phyloP scores from a whole-genome alignment of 257 asterid genomes.

The Cynanchum wilfordii region DNA sequence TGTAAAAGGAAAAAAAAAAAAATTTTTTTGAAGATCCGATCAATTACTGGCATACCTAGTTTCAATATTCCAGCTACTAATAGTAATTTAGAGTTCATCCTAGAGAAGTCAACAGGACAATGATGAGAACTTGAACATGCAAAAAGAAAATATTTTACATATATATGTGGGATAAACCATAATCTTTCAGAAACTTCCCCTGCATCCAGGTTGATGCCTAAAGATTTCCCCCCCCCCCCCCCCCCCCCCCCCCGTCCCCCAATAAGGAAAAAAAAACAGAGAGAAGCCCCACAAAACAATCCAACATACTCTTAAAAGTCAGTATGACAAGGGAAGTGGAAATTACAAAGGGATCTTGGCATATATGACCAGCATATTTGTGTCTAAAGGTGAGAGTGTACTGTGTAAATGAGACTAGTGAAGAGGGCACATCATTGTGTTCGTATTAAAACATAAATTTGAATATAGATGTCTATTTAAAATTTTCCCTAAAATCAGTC shows the following conservation, averaged over 20 bases:
- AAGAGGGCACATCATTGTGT: not conserved
- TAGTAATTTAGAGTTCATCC: not conserved
- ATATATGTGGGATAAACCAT: not conserved
- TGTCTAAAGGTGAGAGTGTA: not conserved
- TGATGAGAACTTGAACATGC: not conserved
- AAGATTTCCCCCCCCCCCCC: not conserved
- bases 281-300: not conserved
- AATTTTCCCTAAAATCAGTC: not conserved
- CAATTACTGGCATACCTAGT: not conserved
- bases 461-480: not conserved
- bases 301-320: not conserved
- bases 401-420: not conserved
- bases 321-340: not conserved
- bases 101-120: not conserved
- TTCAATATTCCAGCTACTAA: not conserved
- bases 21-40: not conserved
- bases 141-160: not conserved
- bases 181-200: not conserved
- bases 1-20: constrained; percentile 16
- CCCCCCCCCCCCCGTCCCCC: too few species aligned
- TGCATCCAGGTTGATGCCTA: not conserved
- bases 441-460: not conserved
- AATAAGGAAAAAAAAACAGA: not conserved
- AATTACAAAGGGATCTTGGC: not conserved
- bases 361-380: not conserved